Percentiles rank a stretch among this genome's conserved stretches.
phyloP scores from a whole-genome alignment of 257 asterid genomes.

The Agastache rugosa region DNA sequence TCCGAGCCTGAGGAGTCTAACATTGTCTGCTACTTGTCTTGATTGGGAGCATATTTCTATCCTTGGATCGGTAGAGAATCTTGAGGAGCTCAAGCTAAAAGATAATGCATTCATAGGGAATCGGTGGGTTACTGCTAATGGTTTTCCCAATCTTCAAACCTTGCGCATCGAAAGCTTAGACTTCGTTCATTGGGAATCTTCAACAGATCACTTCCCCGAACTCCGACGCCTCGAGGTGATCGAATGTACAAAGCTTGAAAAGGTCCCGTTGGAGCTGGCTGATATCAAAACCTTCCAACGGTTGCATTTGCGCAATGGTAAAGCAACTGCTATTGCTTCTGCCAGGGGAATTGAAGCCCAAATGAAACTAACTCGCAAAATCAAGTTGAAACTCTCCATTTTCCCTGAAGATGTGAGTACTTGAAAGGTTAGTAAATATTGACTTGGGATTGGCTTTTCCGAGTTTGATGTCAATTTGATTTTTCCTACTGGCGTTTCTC shows the following conservation, averaged over 20 bases:
- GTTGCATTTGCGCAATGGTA: conserved; percentile 18
- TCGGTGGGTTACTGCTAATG: conserved; percentile 25
- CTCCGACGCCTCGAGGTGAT: conserved; percentile 37
- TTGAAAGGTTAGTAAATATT: too few species aligned
- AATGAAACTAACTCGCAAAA: background rate
- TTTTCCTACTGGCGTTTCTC: too few species aligned
- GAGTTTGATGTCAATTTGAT: too few species aligned
- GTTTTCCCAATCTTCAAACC: conserved; percentile 36
- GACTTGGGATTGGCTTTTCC: too few species aligned
- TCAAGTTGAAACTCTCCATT: background rate
- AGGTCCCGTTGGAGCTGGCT: conserved; percentile 36
- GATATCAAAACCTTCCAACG: conserved; percentile 33
- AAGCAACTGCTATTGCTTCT: conserved; percentile 15
- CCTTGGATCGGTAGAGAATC: conserved; percentile 37
- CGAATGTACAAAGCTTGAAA: conserved; percentile 38
- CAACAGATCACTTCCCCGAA: conserved; percentile 35
- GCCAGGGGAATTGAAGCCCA: conserved; percentile 1
- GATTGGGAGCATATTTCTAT: conserved; percentile 42
- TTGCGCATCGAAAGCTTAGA: conserved; percentile 40
- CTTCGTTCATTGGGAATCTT: conserved; percentile 39
- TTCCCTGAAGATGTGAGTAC: background rate
- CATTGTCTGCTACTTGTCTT: conserved; percentile 41
- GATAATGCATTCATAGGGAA: conserved; percentile 43
- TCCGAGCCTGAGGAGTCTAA: conserved; percentile 43
- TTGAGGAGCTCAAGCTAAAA: conserved; percentile 42